Evolutionary conservation across 306 rosid species (phyloP), one percentile per base, ranked within the genome.

Genomic region (Corylus americana): DNA sequence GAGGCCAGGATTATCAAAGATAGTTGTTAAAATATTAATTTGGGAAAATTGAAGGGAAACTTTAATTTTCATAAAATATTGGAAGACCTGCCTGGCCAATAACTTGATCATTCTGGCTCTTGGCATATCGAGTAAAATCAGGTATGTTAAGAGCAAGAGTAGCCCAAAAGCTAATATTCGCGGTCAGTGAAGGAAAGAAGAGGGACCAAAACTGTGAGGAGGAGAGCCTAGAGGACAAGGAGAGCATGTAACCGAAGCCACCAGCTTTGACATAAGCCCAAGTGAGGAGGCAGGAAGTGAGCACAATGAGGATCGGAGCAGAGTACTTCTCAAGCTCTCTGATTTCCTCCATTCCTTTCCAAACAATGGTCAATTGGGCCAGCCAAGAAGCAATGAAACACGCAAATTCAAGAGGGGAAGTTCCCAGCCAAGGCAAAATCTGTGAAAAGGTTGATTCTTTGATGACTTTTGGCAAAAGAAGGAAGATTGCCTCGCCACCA

Each of bases 81-180:
- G 97, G 98, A 55, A 94, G 94, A 59, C 98, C 97, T 1, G 81
- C 71, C 37, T 94, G 98, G 72, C 98, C 98, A n/a, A 92, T 22
- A 44, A 91, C 51, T 79, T 94, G 98, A 79, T 91, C 98, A 0
- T 78, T 82, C 51, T 94, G 97, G 74, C 78, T 77, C 82, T 85
- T 91, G 0, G 97, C 93, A 20, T 88, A 94, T 18, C 97, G 80
- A 12, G 97, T 92, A 51, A 94, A 94, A 86, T 94, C 97, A 1
- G 97, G 97, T 39, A 94, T 94, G 85, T 94, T 94, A 4, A 94
- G 87, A 69, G 98, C 97, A 44, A 94, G 45, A 71, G 97, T 79
- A 18, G 96, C 91, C 98, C 97, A 94, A 55, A 92, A 94, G 81
- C 97, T 88, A 73, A 94, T 92, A 55, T 92, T 94, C 1, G 98